Evolutionary conservation across 2,329 filamentous ascomycete species (phyloP).

Genomic region (Colletotrichum musicola): DNA sequence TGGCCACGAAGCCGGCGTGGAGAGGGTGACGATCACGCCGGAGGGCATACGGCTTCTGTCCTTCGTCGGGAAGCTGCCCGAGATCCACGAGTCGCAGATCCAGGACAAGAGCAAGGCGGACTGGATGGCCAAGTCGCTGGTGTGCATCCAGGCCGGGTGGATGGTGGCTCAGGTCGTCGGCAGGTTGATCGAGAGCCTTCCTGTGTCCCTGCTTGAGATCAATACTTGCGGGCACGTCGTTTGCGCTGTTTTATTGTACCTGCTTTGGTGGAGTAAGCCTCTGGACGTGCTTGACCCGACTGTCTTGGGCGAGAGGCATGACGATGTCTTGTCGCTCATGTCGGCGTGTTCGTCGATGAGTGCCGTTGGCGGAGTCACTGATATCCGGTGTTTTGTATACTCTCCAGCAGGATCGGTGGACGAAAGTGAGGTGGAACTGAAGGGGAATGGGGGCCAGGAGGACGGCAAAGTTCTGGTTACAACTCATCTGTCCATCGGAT

Average conservation of each 20-base stretch:
- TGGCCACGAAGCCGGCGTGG: neutral
- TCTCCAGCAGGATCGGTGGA: neutral
- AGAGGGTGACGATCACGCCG: conserved; percentile 28
- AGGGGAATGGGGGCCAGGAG: neutral
- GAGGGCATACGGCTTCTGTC: conserved; percentile 29
- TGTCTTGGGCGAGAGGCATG: conserved; percentile 5
- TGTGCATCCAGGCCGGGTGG: conserved; percentile 53
- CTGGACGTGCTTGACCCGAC: conserved; percentile 32
- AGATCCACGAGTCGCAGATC: conserved; percentile 43
- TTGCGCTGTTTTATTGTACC: conserved; percentile 49
- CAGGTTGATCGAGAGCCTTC: conserved; percentile 46
- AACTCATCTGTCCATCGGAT: conserved; percentile 31
- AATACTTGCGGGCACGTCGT: conserved; percentile 50
- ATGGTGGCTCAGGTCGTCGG: conserved; percentile 51
- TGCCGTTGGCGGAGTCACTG: conserved; percentile 22
- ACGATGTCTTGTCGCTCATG: conserved; percentile 17
- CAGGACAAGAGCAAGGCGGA: conserved; percentile 52
- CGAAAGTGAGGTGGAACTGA: neutral
- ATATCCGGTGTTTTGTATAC: conserved; percentile 34
- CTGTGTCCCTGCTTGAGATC: conserved; percentile 52
- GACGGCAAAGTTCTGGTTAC: conserved; percentile 16
- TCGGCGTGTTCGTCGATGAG: conserved; percentile 24
- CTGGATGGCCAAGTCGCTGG: conserved; percentile 49
- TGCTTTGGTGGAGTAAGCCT: conserved; percentile 51
- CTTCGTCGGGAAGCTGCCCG: conserved; percentile 23